phyloP scores from a whole-genome alignment of 2,329 filamentous ascomycete species.

The Sporothrix mexicana region DNA sequence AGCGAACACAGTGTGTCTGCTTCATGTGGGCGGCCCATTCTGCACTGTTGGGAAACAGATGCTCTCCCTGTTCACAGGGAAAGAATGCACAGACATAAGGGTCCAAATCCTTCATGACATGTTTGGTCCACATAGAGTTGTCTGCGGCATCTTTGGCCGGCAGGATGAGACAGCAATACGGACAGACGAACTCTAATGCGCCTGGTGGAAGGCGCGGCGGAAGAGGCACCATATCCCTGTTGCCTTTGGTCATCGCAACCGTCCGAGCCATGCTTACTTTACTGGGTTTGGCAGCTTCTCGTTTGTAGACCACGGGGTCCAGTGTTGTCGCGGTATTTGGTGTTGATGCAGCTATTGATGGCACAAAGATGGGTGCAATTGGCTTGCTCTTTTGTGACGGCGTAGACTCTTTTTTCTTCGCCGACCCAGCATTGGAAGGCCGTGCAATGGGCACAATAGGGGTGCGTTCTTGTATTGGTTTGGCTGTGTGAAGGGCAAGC shows the following conservation, averaged over 20 bases:
- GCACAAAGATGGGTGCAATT: not conserved
- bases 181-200: not conserved
- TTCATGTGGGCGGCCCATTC: not conserved
- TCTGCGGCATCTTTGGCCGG: not conserved
- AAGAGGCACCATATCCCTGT: not conserved
- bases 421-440: not conserved
- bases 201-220: not conserved
- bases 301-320: not conserved
- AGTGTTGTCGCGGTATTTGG: not conserved
- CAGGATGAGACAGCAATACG: not conserved
- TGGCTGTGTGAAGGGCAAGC: not conserved
- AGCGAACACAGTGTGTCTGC: not conserved
- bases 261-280: not conserved
- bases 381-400: not conserved
- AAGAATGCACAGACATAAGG: not conserved
- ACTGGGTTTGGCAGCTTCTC: not conserved
- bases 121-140: not conserved
- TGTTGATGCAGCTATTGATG: not conserved
- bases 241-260: not conserved
- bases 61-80: not conserved
- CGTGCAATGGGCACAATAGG: not conserved
- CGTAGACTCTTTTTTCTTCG: not conserved
- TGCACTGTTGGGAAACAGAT: not conserved
- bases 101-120: constrained; percentile 2
- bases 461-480: not conserved